These are phyloP conservation scores for Penicillium turbatum DNA, from an alignment of 495 filamentous ascomycete species.

Conservation along the genomic window DNA sequence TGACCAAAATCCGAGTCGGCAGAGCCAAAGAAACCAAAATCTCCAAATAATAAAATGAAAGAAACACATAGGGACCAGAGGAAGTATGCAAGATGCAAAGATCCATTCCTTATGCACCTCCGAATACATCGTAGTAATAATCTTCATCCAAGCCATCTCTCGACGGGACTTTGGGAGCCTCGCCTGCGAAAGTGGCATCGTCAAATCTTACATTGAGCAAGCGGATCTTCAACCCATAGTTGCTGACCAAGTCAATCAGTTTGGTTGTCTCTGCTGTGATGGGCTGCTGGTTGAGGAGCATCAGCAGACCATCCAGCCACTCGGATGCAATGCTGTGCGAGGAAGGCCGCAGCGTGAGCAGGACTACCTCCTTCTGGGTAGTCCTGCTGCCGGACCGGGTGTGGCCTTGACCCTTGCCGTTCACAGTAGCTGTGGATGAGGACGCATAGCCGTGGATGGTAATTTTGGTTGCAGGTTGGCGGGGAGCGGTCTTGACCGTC, in stretches of 20 bases:
- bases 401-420: slow-evolving; percentile 30
- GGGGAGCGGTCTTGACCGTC: slow-evolving; percentile 48
- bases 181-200: slow-evolving; percentile 50
- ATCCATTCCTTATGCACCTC: slow-evolving; percentile 32
- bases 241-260: slow-evolving; percentile 74
- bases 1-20: slow-evolving; percentile 3
- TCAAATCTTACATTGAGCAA: slow-evolving; percentile 90
- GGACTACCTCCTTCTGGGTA: slow-evolving; percentile 52
- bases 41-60: neutral
- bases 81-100: neutral
- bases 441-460: slow-evolving; percentile 74
- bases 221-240: slow-evolving; percentile 90
- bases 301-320: slow-evolving; percentile 93
- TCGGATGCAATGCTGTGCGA: slow-evolving; percentile 84
- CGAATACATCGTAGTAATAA: slow-evolving; percentile 54
- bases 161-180: slow-evolving; percentile 43
- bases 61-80: neutral
- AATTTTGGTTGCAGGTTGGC: slow-evolving; percentile 73
- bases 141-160: slow-evolving; percentile 51
- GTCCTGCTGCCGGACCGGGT: slow-evolving; percentile 33
- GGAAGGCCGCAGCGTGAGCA: slow-evolving; percentile 78
- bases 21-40: neutral
- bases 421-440: slow-evolving; percentile 21
- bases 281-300: slow-evolving; percentile 91
- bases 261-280: slow-evolving; percentile 96